Evolutionary conservation across 2,329 filamentous ascomycete species (phyloP), one percentile per base, ranked within the genome.

Genomic region (Paraconiothyrium brasiliense): DNA sequence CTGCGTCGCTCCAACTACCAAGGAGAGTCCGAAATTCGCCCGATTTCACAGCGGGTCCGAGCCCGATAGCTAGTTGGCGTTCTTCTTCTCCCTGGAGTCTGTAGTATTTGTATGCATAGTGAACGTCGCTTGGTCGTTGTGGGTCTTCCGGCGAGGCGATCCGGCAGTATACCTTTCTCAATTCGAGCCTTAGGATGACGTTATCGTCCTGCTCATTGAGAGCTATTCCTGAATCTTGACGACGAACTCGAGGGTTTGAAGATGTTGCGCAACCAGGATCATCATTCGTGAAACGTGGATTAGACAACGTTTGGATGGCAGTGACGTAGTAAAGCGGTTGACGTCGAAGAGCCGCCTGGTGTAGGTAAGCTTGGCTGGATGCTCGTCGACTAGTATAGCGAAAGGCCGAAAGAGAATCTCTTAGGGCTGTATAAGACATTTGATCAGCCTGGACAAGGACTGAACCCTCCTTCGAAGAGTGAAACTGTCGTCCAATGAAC

Each of bases 251-350:
- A 30, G 58, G 7, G 20, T 62, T 49, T 6, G 47, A 6, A 27
- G 43, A 37, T 16, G 57, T 44, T 34, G 54, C 39, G 57, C 41
- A 58, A 39, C 69, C 64, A 60, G 65, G 48, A 20, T 57, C 39
- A 1, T 62, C 56, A 9, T 52, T 57, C 49, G 63, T 65, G 63
- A 69, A 71, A 3, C 61, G 63, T 30, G 70, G 68, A 37, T 71
- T 73, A 7, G 62, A 68, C 39, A 74, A 51, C 86, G 89, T 71
- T 81, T 86, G 3, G 69, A 78, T 16, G 76, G 81, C 1, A 73
- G 84, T 58, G 77, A 84, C 50, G 80, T 85, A 65, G 67, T 74
- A 77, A 9, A 75, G 60, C 11, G 71, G 67, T 48, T 66, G 66
- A 86, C 88, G 71, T 81, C 81, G 51, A 83, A 80, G 22, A 80